Base-by-base conservation (phyloP, 139 green algal species). In the Chlorella sp. region DNA sequence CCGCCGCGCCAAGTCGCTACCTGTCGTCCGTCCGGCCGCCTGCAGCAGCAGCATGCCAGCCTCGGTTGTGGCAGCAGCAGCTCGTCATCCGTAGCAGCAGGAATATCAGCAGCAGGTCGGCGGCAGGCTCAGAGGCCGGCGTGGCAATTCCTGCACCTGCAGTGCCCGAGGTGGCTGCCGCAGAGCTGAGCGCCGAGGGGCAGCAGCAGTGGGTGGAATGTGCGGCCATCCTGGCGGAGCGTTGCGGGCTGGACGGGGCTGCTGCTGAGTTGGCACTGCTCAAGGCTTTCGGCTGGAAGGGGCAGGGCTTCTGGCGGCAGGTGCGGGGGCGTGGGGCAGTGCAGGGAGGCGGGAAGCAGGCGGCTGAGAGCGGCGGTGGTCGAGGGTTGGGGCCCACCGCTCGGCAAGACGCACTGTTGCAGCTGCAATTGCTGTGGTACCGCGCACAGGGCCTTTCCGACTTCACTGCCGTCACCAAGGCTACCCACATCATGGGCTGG, bases 271-370 rank as follows among this genome's bases (percentile, higher is more conserved):
- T 61, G 7, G 75, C 60, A 3, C 61, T 92, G 57, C 48, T 91
- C 5, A 85, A 86, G 66, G 90, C 81, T 0, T 92, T 92, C 87
- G 90, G 85, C 53, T 92, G 90, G 90, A 88, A 76, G 36, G 88
- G 90, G 32, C 85, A 92, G 40, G 90, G 57, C 36, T 92, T 91
- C 75, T 92, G 90, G 90, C 85, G 90, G 77, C 85, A 92, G 53
- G 89, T 87, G 83, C 0, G 0, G 16, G 1, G 11, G 39, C 18
- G 39, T 18, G 64, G 64, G 11, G 21, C 2, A 2, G 64, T 28
- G 64, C 64, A 71, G 64, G 64, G 11, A 28, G 28, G n/a, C 30
- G 53, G 81, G 28, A 2, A 9, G 21, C 18, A 30, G 42, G 28
- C 32, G 26, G 69, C 69, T 77, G 64, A 14, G 64, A 7, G 64